A percentile compares a stretch with the other conserved stretches of the same genome.
Evolutionary conservation across 2,329 filamentous ascomycete species (phyloP).

Genomic region (Pseudogymnoascus sp.): DNA sequence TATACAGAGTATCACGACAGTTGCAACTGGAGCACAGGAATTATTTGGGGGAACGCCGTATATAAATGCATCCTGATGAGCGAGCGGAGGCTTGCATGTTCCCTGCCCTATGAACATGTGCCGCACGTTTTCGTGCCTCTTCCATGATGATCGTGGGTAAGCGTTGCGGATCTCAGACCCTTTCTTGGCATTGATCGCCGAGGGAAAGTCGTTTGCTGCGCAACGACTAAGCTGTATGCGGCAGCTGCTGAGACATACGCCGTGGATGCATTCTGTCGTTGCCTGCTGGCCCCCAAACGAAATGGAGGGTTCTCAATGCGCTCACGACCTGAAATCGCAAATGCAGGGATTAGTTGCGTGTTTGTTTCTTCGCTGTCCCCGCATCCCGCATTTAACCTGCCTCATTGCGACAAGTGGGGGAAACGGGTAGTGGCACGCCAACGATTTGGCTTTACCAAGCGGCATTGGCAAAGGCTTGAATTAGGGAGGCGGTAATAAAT

Average conservation of each 20-base stretch:
- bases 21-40: background rate
- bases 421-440: background rate
- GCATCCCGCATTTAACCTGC: background rate
- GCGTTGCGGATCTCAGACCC: background rate
- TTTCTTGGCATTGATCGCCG: background rate
- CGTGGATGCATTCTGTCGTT: background rate
- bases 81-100: background rate
- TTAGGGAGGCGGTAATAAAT: background rate
- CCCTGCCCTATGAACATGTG: background rate
- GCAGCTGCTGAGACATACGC: background rate
- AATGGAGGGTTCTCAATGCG: background rate
- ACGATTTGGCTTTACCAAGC: background rate
- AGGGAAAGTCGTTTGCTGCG: background rate
- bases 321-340: background rate
- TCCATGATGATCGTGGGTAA: background rate
- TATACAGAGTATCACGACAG: background rate
- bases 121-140: background rate
- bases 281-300: background rate
- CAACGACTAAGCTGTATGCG: background rate
- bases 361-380: constrained; percentile 1
- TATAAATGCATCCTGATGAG: background rate
- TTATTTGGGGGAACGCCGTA: background rate
- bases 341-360: background rate
- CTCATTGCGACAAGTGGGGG: background rate
- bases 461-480: constrained; percentile 1